These are phyloP conservation scores for Arabidopsis hybrid DNA, from an alignment of 441 rosid genomes.

Conservation along the genomic window DNA sequence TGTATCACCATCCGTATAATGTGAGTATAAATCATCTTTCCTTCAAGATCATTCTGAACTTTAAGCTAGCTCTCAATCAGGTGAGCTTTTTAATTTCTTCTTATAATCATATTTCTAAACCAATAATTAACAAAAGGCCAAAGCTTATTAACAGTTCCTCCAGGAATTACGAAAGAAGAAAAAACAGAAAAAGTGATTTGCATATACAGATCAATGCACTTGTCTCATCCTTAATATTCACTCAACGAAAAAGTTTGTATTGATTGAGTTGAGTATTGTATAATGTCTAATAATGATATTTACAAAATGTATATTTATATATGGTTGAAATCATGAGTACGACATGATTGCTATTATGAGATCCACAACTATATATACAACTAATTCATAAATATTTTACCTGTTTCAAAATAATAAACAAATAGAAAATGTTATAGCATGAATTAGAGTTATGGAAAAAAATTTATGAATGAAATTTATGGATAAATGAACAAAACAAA, in stretches of 20 bases:
- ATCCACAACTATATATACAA: background rate
- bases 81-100: slow-evolving; percentile 4
- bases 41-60: too few species aligned
- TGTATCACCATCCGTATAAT: background rate
- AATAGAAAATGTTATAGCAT: background rate
- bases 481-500: background rate
- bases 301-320: slow-evolving; percentile 2
- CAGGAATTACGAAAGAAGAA: background rate
- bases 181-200: background rate
- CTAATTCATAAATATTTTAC: background rate
- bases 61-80: too few species aligned
- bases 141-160: background rate
- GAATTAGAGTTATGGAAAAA: too few species aligned
- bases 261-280: slow-evolving; percentile 36
- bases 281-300: slow-evolving; percentile 39
- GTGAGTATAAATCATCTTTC: background rate
- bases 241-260: slow-evolving; percentile 37
- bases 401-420: background rate
- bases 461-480: too few species aligned
- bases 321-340: slow-evolving; percentile 27
- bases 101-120: background rate
- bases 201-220: background rate
- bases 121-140: background rate
- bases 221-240: slow-evolving; percentile 40
- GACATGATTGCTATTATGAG: slow-evolving; percentile 16